Evolutionary conservation across 2,329 filamentous ascomycete species (phyloP).

Genomic region (Zymoseptoria passerinii): DNA sequence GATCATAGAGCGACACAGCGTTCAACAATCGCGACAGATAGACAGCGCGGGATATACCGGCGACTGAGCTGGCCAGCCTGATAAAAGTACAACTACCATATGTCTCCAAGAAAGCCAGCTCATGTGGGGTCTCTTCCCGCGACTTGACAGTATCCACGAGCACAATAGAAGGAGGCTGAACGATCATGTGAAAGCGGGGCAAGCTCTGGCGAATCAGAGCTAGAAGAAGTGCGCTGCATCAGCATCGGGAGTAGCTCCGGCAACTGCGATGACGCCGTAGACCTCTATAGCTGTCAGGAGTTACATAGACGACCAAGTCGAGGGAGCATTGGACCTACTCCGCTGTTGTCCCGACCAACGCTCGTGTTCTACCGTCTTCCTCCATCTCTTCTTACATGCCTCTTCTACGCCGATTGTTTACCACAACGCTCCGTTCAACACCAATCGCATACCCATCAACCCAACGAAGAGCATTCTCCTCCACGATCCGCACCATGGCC

Average conservation of each 20-base stretch:
- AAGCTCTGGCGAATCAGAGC: neutral
- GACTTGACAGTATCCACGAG: no score
- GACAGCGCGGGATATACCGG: no score
- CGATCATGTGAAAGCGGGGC: neutral
- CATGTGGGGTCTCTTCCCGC: no score
- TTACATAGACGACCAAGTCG: neutral
- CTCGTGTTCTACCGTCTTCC: neutral
- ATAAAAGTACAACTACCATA: no score
- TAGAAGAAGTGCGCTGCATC: neutral
- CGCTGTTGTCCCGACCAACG: neutral
- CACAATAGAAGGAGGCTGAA: no score
- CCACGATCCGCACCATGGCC: conserved; percentile 32
- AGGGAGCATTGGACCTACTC: no score
- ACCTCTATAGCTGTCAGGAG: neutral
- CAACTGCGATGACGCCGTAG: neutral
- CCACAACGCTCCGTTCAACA: neutral
- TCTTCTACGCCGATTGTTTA: neutral
- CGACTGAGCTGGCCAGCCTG: no score
- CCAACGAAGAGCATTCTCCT: conserved; percentile 13
- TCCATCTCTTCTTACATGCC: neutral
- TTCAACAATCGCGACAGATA: no score
- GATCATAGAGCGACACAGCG: no score
- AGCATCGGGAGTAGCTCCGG: neutral
- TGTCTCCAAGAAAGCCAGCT: no score
- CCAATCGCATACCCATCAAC: neutral